Evolutionary conservation across 306 rosid species (phyloP).

Genomic region (Astragalus membranaceus): DNA sequence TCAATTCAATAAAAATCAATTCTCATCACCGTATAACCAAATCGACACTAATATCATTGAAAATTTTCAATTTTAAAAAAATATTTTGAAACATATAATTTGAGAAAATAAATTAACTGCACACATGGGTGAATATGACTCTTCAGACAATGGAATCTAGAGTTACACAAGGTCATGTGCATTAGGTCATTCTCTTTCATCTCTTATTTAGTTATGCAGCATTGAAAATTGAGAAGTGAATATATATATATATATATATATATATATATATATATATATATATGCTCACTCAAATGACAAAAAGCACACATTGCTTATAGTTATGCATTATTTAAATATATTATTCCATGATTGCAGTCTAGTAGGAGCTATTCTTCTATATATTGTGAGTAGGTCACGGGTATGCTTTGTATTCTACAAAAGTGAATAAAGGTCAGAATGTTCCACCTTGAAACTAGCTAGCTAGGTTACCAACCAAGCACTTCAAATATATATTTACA

Average conservation of each 20-base stretch:
- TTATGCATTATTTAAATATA: constrained; percentile 1
- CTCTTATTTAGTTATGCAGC: constrained; percentile 3
- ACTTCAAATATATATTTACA: not conserved
- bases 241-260: too few species aligned
- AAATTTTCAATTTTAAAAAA: too few species aligned
- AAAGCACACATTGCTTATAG: too few species aligned
- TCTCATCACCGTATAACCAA: too few species aligned
- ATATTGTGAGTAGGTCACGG: constrained; percentile 46
- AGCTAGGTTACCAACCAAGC: constrained; percentile 8
- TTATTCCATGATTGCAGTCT: constrained; percentile 6
- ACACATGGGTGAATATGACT: not conserved
- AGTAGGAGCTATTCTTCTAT: constrained; percentile 25
- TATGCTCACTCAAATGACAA: too few species aligned
- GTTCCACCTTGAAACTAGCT: constrained; percentile 40
- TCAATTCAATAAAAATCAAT: too few species aligned
- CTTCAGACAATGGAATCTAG: constrained; percentile 27
- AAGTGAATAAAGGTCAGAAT: constrained; percentile 53
- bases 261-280: too few species aligned
- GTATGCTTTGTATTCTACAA: constrained; percentile 46
- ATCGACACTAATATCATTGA: too few species aligned
- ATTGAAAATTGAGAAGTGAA: constrained; percentile 16
- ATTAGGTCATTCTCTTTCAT: constrained; percentile 11
- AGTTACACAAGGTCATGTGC: constrained; percentile 15
- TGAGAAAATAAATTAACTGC: too few species aligned
- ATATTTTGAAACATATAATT: too few species aligned